Evolutionary conservation across 108 stramenopile genomes (phyloP).

Genomic region (Epithemia pelagica): DNA sequence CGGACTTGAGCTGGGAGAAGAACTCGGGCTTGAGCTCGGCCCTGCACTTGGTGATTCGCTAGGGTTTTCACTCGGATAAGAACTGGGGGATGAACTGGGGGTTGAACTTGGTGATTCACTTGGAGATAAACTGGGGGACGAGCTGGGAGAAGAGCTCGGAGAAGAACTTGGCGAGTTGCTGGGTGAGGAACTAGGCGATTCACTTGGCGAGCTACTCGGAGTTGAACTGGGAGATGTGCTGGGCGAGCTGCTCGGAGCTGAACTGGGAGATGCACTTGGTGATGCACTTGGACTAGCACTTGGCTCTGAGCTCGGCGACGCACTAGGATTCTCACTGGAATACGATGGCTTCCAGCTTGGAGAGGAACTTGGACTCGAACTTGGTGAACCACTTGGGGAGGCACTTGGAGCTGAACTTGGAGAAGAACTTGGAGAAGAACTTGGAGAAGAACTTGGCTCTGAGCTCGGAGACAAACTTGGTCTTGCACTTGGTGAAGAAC

Average conservation of each 20-base stretch:
- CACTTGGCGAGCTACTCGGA: not conserved
- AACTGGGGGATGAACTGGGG: too few relatives aligned
- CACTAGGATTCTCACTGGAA: not conserved
- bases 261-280: not conserved
- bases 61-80: too few relatives aligned
- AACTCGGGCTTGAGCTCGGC: slow-evolving; percentile 4
- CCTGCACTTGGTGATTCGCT: too few relatives aligned
- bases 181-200: not conserved
- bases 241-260: not conserved
- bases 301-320: not conserved
- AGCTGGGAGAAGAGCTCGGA: slow-evolving; percentile 2
- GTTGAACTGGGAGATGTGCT: not conserved
- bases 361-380: not conserved
- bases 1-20: slow-evolving; percentile 4
- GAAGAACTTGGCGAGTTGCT: not conserved
- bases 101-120: not conserved
- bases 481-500: not conserved
- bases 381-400: not conserved
- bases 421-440: not conserved
- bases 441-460: not conserved
- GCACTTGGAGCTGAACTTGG: not conserved
- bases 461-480: not conserved
- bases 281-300: too few relatives aligned
- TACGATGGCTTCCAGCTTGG: too few relatives aligned
- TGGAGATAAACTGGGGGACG: not conserved